These are phyloP conservation scores for Tetraselmis chui DNA, from an alignment of 139 green algal species.

Conservation along the genomic window DNA sequence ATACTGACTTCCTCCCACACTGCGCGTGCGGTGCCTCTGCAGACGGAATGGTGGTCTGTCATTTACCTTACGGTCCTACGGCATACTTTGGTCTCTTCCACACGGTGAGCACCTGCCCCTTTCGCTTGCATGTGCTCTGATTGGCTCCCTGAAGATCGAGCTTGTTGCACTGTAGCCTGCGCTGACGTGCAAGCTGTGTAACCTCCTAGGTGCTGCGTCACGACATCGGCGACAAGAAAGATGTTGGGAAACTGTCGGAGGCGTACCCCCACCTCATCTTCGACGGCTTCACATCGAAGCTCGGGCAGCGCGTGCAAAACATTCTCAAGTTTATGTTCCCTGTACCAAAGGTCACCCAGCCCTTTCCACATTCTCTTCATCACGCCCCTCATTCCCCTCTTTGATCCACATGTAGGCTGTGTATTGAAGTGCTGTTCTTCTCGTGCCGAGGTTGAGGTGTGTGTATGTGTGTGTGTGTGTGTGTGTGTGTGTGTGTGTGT, in stretches of 20 bases:
- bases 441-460: too few species aligned
- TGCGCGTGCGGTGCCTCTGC: neutral
- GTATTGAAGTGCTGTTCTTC: too few species aligned
- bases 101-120: slow-evolving; percentile 54
- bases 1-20: neutral
- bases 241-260: slow-evolving; percentile 90
- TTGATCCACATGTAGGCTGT: too few species aligned
- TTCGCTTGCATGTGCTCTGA: too few species aligned
- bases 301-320: slow-evolving; percentile 73
- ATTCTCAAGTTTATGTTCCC: slow-evolving; percentile 97
- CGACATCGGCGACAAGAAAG: slow-evolving; percentile 91
- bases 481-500: too few species aligned
- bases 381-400: too few species aligned
- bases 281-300: slow-evolving; percentile 78
- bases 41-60: slow-evolving; percentile 93
- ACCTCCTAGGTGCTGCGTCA: slow-evolving; percentile 61
- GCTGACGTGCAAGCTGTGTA: too few species aligned
- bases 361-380: neutral
- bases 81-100: slow-evolving; percentile 97
- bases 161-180: too few species aligned
- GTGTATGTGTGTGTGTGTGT: too few species aligned
- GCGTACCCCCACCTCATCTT: slow-evolving; percentile 92
- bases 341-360: slow-evolving; percentile 55
- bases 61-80: slow-evolving; percentile 95
- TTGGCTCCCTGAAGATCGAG: too few species aligned